A percentile compares a stretch with the other conserved stretches of the same genome.
These are phyloP conservation scores for Colletotrichum horii DNA, from an alignment of 2,329 filamentous ascomycete species.

Conservation along the genomic window DNA sequence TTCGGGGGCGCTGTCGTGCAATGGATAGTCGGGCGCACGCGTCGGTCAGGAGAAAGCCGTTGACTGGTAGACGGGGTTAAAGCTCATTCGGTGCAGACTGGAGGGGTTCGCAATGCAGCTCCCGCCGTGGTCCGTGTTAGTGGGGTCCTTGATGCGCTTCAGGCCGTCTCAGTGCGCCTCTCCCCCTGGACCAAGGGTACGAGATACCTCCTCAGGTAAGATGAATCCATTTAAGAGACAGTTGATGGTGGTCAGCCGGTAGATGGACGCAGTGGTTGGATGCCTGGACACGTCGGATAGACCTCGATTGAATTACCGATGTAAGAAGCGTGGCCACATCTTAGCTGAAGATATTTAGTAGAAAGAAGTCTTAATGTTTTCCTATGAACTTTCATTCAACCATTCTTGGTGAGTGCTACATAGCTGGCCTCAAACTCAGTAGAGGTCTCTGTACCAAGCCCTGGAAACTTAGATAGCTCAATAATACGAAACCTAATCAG, in stretches of 20 bases:
- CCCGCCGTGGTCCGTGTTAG: not conserved
- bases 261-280: not conserved
- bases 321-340: not conserved
- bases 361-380: not conserved
- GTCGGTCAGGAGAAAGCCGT: not conserved
- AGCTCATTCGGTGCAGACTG: not conserved
- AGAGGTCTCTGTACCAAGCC: not conserved
- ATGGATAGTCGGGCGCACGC: not conserved
- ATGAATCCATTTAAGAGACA: not conserved
- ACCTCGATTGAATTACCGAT: not conserved
- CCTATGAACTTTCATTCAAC: not conserved
- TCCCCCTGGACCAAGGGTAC: not conserved
- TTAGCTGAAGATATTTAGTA: not conserved
- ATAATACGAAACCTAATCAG: not conserved
- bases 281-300: not conserved
- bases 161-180: not conserved
- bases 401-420: not conserved
- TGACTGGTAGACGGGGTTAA: not conserved
- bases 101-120: not conserved
- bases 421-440: not conserved
- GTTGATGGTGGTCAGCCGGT: not conserved
- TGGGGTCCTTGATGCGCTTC: not conserved
- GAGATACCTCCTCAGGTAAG: not conserved
- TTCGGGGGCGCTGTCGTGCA: not conserved
- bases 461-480: not conserved